A percentile compares a stretch with the other conserved stretches of the same genome.
Conservation (phyloP, 345 rosid genomes). For the Bretschneidera sinensis region DNA sequence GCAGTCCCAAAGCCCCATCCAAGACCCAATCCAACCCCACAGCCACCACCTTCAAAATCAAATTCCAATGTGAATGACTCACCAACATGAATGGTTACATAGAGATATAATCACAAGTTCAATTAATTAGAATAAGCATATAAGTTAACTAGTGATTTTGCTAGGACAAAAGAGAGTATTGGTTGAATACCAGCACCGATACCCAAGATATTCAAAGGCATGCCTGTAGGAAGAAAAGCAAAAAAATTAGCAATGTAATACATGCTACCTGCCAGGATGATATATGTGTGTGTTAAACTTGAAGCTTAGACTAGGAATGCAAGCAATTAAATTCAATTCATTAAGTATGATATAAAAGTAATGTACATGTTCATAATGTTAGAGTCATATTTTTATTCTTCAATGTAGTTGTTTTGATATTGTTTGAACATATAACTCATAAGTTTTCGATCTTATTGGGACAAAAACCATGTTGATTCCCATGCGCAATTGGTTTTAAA, state of each 20-base stretch:
- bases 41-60: slow-evolving; percentile 69
- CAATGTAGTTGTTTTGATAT: too few species aligned
- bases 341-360: too few species aligned
- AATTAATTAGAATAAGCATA: not conserved
- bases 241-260: slow-evolving; percentile 10
- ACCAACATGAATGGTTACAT: not conserved
- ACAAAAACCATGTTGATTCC: too few species aligned
- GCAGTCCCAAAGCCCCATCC: slow-evolving; percentile 86
- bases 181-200: slow-evolving; percentile 64
- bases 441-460: too few species aligned
- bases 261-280: not conserved
- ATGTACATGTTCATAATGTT: too few species aligned
- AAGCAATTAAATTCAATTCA: too few species aligned
- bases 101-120: not conserved
- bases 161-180: not conserved
- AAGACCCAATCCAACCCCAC: slow-evolving; percentile 81
- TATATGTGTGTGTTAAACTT: too few species aligned
- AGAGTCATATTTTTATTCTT: too few species aligned
- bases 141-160: not conserved
- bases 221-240: slow-evolving; percentile 44
- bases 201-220: slow-evolving; percentile 71
- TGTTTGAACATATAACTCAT: too few species aligned
- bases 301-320: too few species aligned
- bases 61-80: not conserved
- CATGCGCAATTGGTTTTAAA: too few species aligned